Conservation (phyloP, 179 eudicot genomes). For the Spinacia oleracea region DNA sequence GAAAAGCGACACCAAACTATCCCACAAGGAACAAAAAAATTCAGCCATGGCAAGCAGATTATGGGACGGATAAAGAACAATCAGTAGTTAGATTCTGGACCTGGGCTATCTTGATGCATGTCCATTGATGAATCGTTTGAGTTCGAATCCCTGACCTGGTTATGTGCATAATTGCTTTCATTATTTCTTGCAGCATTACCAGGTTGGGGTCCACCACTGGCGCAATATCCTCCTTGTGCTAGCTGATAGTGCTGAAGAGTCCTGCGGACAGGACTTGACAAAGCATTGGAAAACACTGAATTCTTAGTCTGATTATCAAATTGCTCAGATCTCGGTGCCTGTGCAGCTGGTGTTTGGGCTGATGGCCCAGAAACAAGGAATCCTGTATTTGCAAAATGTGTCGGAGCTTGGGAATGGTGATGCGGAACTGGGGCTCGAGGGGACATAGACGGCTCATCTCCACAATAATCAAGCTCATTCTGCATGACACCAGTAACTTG, state of each 20-base stretch:
- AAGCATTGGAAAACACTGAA: constrained; percentile 74
- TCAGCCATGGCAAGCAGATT: constrained; percentile 19
- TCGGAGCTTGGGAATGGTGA: constrained; percentile 40
- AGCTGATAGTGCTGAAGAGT: constrained; percentile 77
- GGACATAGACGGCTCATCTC: constrained; percentile 66
- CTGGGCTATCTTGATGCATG: constrained; percentile 84
- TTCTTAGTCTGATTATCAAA: constrained; percentile 60
- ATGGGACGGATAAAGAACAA: constrained; percentile 13
- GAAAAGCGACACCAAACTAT: constrained; percentile 1
- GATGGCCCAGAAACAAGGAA: constrained; percentile 33
- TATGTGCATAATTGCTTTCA: constrained; percentile 33
- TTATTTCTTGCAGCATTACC: constrained; percentile 21
- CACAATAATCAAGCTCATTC: constrained; percentile 63
- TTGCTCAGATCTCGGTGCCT: constrained; percentile 40
- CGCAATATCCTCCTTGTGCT: constrained; percentile 47
- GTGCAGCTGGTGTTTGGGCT: constrained; percentile 25
- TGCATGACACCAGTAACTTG: constrained; percentile 32
- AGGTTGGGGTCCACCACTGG: constrained; percentile 32
- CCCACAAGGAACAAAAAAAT: constrained; percentile 20
- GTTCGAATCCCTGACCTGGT: constrained; percentile 49
- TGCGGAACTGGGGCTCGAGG: constrained; percentile 57
- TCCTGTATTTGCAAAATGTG: constrained; percentile 27
- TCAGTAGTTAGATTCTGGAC: constrained; percentile 62
- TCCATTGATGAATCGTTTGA: constrained; percentile 80
- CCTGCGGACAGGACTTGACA: constrained; percentile 78